Base-by-base conservation (phyloP, 2,329 filamentous ascomycete species). In the Tolypocladium ovalisporum region DNA sequence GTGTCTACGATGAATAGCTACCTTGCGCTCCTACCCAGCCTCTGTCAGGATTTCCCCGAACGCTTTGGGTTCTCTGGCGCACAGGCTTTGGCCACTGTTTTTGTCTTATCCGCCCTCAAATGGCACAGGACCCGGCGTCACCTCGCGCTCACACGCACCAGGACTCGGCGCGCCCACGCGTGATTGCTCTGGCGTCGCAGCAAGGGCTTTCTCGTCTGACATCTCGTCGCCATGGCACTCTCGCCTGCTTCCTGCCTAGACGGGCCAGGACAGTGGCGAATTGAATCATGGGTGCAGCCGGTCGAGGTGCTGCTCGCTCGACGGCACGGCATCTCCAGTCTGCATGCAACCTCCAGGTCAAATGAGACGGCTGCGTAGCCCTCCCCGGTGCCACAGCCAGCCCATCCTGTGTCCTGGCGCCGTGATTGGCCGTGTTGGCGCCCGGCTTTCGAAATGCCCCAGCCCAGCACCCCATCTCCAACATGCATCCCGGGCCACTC, bases 381-480 rank as follows among this genome's bases (percentile, higher is more conserved):
- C 29, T 34, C 29, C 27, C 19, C 47, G 39, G 39, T 47, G n/a
- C 24, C 37, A 44, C 54, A 42, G 29, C 39, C 54, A 55, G 54
- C 39, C 36, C 35, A 54, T 54, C 27, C 9, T 22, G 52, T 54
- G 39, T 56, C 51, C 53, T 36, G 54, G 55, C 54, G 29, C 59
- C 55, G 53, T 71, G 66, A 72, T 72, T 72, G 70, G 70, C 52
- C 60, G 54, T 62, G 62, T 70, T 70, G 69, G 67, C 70, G 70
- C 70, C 69, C 62, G 61, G 59, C 60, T 64, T 59, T 57, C 62
- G n/a, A 56, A 59, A 60, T 35, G 56, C 62, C 54, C 55, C 54
- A 56, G 39, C 58, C n/a, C n/a, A n/a, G n/a, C n/a, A n/a, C 37
- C 57, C 35, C 55, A 58, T 54, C 32, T 42, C 19, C 40, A 44